Conservation (phyloP, 2,329 filamentous ascomycete species). For the Alternaria novae-zelandiae region DNA sequence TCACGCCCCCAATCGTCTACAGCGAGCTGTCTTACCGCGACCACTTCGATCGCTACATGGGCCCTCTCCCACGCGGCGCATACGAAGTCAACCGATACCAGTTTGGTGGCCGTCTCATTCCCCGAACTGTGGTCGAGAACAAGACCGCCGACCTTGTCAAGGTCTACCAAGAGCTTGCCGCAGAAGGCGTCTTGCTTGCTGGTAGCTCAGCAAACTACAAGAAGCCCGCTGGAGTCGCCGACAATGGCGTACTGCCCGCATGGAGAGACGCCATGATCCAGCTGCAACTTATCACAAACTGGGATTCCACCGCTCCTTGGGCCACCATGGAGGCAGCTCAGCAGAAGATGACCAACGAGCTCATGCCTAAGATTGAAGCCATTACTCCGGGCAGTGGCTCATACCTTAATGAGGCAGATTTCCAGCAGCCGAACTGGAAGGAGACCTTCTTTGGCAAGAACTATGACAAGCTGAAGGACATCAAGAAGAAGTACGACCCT, state of each 20-base stretch:
- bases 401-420: constrained; percentile 42
- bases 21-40: constrained; percentile 29
- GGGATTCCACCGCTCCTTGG: constrained; percentile 22
- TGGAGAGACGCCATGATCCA: constrained; percentile 30
- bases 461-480: constrained; percentile 18
- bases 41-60: constrained; percentile 33
- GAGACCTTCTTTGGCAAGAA: constrained; percentile 31
- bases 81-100: constrained; percentile 25
- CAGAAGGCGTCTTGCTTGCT: constrained; percentile 23
- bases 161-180: constrained; percentile 16
- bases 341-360: constrained; percentile 24
- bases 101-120: constrained; percentile 30
- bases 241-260: constrained; percentile 32
- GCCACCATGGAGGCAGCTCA: constrained; percentile 16
- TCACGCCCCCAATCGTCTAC: constrained; percentile 30
- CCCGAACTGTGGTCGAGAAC: constrained; percentile 22
- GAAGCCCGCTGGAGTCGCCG: constrained; percentile 15
- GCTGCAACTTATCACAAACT: constrained; percentile 28
- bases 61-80: constrained; percentile 33
- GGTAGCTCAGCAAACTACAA: constrained; percentile 23
- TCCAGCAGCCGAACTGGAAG: constrained; percentile 32
- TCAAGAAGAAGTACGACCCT: constrained; percentile 36
- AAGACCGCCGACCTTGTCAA: constrained; percentile 22
- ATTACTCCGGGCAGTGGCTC: constrained; percentile 29
- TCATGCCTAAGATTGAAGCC: constrained; percentile 33